Evolutionary conservation across 2,329 filamentous ascomycete species (phyloP).

Genomic region (Aspergillus terreus): DNA sequence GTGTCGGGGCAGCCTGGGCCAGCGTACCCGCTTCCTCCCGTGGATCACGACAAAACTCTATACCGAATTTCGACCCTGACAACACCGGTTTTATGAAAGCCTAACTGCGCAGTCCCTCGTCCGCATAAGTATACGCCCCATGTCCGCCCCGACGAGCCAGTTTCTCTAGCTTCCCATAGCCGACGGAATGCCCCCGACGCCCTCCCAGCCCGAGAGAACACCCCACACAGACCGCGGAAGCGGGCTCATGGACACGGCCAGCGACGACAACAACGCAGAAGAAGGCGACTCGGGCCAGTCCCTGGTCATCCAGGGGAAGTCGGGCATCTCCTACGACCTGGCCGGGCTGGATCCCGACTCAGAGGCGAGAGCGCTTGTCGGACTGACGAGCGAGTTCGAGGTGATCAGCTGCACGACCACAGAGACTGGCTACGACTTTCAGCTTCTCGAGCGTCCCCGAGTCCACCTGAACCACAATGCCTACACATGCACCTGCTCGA

Average conservation of each 20-base stretch:
- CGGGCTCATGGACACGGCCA: slow-evolving; percentile 10
- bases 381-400: slow-evolving; percentile 30
- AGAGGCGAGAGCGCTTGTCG: slow-evolving; percentile 31
- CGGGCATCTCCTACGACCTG: slow-evolving; percentile 36
- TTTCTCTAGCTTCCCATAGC: slow-evolving; percentile 38
- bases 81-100: background rate
- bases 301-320: slow-evolving; percentile 26
- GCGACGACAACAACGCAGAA: slow-evolving; percentile 14
- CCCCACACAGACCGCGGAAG: slow-evolving; percentile 14
- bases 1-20: slow-evolving; percentile 12
- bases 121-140: slow-evolving; percentile 16
- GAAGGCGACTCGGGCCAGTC: slow-evolving; percentile 15
- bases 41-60: slow-evolving; percentile 35
- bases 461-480: slow-evolving; percentile 29
- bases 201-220: slow-evolving; percentile 22
- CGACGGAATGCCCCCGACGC: slow-evolving; percentile 30
- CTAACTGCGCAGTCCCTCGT: background rate
- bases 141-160: slow-evolving; percentile 39
- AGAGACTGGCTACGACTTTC: slow-evolving; percentile 33
- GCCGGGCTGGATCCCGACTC: slow-evolving; percentile 26
- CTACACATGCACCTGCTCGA: slow-evolving; percentile 35
- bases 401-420: slow-evolving; percentile 31
- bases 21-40: slow-evolving; percentile 31
- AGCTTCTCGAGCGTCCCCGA: slow-evolving; percentile 32
- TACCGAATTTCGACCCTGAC: slow-evolving; percentile 10